Base-by-base conservation (phyloP, 257 asterid species). In the Eustoma russellianum region DNA sequence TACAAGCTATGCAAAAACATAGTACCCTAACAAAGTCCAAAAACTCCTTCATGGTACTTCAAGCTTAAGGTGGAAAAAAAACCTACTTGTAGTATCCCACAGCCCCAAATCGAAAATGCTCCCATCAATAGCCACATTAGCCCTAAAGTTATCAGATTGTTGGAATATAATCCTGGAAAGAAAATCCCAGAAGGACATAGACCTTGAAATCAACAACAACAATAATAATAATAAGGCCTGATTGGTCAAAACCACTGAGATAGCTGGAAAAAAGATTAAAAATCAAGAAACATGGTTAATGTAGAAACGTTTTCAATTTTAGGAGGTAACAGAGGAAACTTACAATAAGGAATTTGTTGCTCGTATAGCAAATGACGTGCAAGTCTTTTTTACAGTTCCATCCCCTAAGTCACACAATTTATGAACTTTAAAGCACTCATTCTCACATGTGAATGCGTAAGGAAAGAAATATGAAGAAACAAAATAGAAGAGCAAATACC, bases 351-450 rank as follows among this genome's bases (percentile, higher is more conserved):
- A 89, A 89, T n/a, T n/a, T n/a, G n/a, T n/a, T n/a, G n/a, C n/a
- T n/a, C n/a, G n/a, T n/a, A n/a, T n/a, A n/a, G n/a, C 97, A 89
- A 34, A 89, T 89, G 76, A 85, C 97, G 86, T 90, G 81, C 96
- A 90, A 46, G 97, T 90, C 70, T 90, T 90, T 61, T 94, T 96
- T 57, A 90, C 97, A 68, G 97, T 94, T 34, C 97, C 96, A 73
- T 90, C 97, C 65, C 97, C 97, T 24, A 90, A 0, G 94, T 86
- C 40, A 86, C 96, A 78, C 97, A 90, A 70, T 90, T 90, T 56
- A 90, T 89, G 86, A 89, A 89, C 80, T 86, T 89, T 48, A 94
- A 89, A 69, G 94, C 94, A 83, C 86, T 89, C 97, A 89, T 89
- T 52, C 59, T 30, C 30, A 52, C 16, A 50, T n/a, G n/a, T n/a